A percentile compares a stretch with the other conserved stretches of the same genome.
Conservation (phyloP, 2,329 filamentous ascomycete species). For the Byssochlamys sp. region DNA sequence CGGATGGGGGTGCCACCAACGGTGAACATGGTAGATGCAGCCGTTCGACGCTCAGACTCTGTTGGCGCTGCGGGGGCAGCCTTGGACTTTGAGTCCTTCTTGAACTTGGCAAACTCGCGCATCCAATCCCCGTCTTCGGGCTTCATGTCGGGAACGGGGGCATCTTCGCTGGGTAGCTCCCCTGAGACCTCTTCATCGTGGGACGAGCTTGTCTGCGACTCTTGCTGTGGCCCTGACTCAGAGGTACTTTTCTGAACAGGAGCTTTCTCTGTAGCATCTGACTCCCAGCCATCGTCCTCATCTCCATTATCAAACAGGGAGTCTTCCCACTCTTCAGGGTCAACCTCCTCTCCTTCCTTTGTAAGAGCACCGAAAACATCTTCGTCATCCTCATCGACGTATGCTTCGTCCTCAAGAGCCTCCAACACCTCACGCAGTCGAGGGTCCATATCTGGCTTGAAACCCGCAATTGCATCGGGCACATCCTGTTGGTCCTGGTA, state of each 20-base stretch:
- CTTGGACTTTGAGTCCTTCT: constrained; percentile 54
- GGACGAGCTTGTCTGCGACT: constrained; percentile 27
- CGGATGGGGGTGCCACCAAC: constrained; percentile 58
- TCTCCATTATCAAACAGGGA: constrained; percentile 45
- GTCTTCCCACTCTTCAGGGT: constrained; percentile 70
- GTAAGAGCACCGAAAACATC: constrained; percentile 69
- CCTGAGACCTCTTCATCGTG: constrained; percentile 16
- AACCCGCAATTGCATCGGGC: constrained; percentile 81
- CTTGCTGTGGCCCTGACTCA: constrained; percentile 7
- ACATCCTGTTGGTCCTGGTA: constrained; percentile 91
- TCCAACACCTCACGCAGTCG: constrained; percentile 81
- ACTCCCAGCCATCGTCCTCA: constrained; percentile 81
- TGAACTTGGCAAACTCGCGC: constrained; percentile 87
- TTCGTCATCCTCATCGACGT: constrained; percentile 71
- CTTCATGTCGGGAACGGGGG: constrained; percentile 34
- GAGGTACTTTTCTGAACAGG: constrained; percentile 30
- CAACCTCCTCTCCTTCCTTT: constrained; percentile 59
- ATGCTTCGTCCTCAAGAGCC: constrained; percentile 89
- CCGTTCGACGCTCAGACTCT: constrained; percentile 30
- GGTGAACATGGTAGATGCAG: constrained; percentile 38
- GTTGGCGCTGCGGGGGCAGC: constrained; percentile 31
- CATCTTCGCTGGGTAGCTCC: constrained; percentile 28
- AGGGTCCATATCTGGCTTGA: constrained; percentile 97
- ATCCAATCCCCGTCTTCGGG: constrained; percentile 76
- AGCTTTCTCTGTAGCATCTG: constrained; percentile 78